Evolutionary conservation across 2,329 filamentous ascomycete species (phyloP).

Genomic region (Penicillium sp.): DNA sequence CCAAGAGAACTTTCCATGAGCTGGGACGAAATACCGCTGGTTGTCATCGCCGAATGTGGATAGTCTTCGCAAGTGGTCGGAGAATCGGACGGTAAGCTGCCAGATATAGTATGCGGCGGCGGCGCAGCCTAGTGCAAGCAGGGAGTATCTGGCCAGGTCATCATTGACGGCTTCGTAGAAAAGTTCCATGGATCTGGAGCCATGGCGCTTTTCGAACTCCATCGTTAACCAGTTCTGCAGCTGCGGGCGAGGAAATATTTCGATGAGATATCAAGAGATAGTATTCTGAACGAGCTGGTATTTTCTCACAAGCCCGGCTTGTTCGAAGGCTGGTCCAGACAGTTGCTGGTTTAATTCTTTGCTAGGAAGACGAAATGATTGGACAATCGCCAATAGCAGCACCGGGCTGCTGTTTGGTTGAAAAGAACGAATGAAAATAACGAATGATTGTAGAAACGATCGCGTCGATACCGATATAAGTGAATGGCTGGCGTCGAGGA

Average conservation of each 20-base stretch:
- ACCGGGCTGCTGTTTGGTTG: background rate
- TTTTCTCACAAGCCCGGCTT: constrained; percentile 33
- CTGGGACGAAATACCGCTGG: constrained; percentile 73
- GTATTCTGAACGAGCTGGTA: constrained; percentile 8
- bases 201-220: constrained; percentile 28
- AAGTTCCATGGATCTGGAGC: constrained; percentile 6
- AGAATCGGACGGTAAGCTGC: constrained; percentile 60
- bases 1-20: constrained; percentile 58
- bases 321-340: background rate
- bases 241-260: constrained; percentile 26
- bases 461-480: background rate
- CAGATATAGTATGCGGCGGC: constrained; percentile 65
- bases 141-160: constrained; percentile 60
- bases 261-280: background rate
- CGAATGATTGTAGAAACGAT: background rate
- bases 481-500: constrained; percentile 8
- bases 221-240: constrained; percentile 1
- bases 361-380: background rate
- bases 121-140: constrained; percentile 64
- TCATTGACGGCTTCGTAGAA: constrained; percentile 48
- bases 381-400: background rate
- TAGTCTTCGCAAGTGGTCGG: constrained; percentile 70
- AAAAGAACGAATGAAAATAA: background rate
- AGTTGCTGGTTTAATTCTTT: background rate
- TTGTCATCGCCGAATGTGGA: constrained; percentile 74